Percentiles rank a stretch among this genome's conserved stretches.
phyloP scores from a whole-genome alignment of 257 asterid species.

The Linaria vulgaris region DNA sequence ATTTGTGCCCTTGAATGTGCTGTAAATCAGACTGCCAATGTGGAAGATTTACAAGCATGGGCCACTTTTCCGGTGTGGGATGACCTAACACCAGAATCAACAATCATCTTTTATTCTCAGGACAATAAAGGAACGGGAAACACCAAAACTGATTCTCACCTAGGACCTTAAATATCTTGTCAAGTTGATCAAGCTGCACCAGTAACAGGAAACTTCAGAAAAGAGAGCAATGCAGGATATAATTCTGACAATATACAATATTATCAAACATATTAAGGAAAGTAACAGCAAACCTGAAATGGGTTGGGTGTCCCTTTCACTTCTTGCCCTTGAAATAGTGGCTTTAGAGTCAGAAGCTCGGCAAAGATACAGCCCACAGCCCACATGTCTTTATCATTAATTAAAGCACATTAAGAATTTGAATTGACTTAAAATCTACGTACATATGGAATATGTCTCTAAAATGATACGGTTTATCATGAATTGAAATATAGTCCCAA shows the following conservation, averaged over 20 bases:
- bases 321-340: conserved; percentile 99
- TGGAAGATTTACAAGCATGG: conserved; percentile 83
- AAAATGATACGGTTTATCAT: conserved; percentile 21
- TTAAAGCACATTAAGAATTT: conserved; percentile 27
- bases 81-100: conserved; percentile 62
- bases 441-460: neutral
- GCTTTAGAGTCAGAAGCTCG: conserved; percentile 94
- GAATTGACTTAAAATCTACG: conserved; percentile 19
- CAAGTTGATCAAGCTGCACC: conserved; percentile 96
- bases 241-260: conserved; percentile 9
- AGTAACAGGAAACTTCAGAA: conserved; percentile 30
- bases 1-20: conserved; percentile 89
- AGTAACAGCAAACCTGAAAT: conserved; percentile 64
- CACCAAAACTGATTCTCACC: conserved; percentile 58
- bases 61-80: conserved; percentile 98
- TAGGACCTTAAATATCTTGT: conserved; percentile 92
- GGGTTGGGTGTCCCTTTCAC: conserved; percentile 95
- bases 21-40: conserved; percentile 88
- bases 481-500: conserved; percentile 11
- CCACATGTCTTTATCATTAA: conserved; percentile 80
- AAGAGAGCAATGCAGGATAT: conserved; percentile 6
- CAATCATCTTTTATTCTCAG: conserved; percentile 19
- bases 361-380: conserved; percentile 99
- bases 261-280: conserved; percentile 9
- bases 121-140: conserved; percentile 21